Evolutionary conservation across 768 basidiomycete species (phyloP), one percentile per base, ranked within the genome.

Genomic region (Phaeotremella fagi): DNA sequence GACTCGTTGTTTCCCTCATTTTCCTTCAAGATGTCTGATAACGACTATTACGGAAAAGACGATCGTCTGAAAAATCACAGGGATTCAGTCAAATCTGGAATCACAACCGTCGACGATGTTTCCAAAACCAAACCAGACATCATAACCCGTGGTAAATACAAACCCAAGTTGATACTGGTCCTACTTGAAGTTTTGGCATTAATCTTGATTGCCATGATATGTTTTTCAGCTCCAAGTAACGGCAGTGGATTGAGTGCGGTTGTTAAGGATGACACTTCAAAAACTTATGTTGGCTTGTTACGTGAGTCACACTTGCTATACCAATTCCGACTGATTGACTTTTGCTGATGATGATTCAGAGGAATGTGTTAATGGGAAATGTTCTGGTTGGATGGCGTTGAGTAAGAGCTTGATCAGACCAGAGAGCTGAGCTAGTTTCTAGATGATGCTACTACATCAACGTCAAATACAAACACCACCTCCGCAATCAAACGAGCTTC

Each of bases 381-480:
- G 54, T 46, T 29, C 44, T 37, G 48, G 31, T 6, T 56, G 49
- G 48, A 50, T 56, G 54, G 33, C 42, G n/a, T n/a, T n/a, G n/a
- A n/a, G n/a, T n/a, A n/a, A n/a, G n/a, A n/a, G n/a, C n/a, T n/a
- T n/a, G n/a, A n/a, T n/a, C n/a, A n/a, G n/a, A n/a, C n/a, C n/a
- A n/a, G n/a, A n/a, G n/a, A n/a, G n/a, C n/a, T n/a, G n/a, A n/a
- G n/a, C n/a, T n/a, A n/a, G n/a, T n/a, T n/a, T n/a, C n/a, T n/a
- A n/a, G n/a, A n/a, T n/a, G n/a, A n/a, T n/a, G n/a, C n/a, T n/a
- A n/a, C n/a, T n/a, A n/a, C n/a, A n/a, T n/a, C n/a, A n/a, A 7
- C 31, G 31, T 33, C 16, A 33, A 33, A 33, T 16, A 33, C 9
- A 16, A 33, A 7, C 31, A 33, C 16, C 31, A 16, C 31, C 16